phyloP scores from a whole-genome alignment of 140 eudicot species.

The Flaveria floridana region DNA sequence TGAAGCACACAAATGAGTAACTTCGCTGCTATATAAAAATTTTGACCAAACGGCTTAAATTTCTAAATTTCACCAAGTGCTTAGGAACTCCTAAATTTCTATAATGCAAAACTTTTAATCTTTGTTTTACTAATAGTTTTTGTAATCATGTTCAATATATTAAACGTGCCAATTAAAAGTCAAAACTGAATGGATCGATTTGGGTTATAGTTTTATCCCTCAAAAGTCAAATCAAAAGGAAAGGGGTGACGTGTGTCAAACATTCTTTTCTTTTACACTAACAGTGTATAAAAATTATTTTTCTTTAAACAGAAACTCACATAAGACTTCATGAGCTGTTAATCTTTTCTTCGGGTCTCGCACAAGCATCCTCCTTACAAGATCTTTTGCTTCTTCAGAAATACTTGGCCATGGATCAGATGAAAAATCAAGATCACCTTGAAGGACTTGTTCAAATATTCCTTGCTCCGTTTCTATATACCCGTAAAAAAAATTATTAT shows the following conservation, averaged over 20 bases:
- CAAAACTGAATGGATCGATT: background rate
- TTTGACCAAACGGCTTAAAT: background rate
- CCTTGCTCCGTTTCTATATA: constrained; percentile 76
- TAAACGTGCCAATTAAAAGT: background rate
- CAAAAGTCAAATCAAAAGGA: background rate
- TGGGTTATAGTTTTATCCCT: background rate
- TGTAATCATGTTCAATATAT: background rate
- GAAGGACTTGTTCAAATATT: constrained; percentile 77
- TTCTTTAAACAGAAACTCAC: constrained; percentile 44
- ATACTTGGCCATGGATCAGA: constrained; percentile 92
- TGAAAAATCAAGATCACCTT: constrained; percentile 77
- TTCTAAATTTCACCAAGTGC: background rate
- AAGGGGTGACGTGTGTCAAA: background rate
- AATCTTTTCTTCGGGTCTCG: constrained; percentile 69
- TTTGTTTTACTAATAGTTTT: background rate
- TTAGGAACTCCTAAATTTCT: background rate
- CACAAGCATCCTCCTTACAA: constrained; percentile 75
- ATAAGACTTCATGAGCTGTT: constrained; percentile 78
- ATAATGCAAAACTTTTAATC: background rate
- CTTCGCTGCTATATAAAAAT: background rate
- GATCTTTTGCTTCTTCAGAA: constrained; percentile 80
- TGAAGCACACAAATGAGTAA: background rate
- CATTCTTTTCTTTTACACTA: background rate
- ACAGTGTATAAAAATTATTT: background rate
- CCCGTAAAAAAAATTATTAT: background rate